Evolutionary conservation across 1,139 yeast genomes (phyloP).

Genomic region (Geotrichum reessii): DNA sequence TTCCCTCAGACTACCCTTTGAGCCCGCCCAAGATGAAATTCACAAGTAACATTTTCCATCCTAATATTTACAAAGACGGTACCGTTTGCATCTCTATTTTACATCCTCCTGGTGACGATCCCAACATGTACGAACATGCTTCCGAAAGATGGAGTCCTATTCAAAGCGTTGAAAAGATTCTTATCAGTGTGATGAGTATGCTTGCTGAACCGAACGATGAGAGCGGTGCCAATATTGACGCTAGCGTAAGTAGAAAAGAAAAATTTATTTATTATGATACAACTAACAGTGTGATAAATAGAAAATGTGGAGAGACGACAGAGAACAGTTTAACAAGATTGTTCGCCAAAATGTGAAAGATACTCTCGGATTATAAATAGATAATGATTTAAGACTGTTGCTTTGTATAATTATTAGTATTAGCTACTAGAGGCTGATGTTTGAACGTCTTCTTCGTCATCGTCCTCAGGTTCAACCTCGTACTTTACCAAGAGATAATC

Average conservation of each 20-base stretch:
- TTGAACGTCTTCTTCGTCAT: conserved; percentile 36
- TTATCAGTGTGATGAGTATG: conserved; percentile 90
- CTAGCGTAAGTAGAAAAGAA: conserved; percentile 44
- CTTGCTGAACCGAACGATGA: conserved; percentile 95
- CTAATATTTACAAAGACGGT: conserved; percentile 90
- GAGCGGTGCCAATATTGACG: conserved; percentile 95
- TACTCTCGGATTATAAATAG: conserved; percentile 54
- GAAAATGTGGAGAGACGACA: conserved; percentile 73
- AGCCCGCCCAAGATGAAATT: conserved; percentile 84
- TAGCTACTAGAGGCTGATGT: conserved; percentile 12
- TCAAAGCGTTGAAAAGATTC: conserved; percentile 91
- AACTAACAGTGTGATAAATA: neutral
- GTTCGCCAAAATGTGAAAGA: conserved; percentile 62
- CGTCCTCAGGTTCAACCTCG: conserved; percentile 59
- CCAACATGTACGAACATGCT: conserved; percentile 88
- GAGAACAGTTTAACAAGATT: conserved; percentile 56
- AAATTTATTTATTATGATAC: neutral
- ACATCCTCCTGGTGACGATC: conserved; percentile 96
- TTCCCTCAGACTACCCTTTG: conserved; percentile 85
- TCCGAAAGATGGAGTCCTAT: conserved; percentile 98
- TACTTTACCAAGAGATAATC: conserved; percentile 65
- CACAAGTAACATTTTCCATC: conserved; percentile 82
- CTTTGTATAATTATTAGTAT: neutral
- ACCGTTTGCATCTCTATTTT: conserved; percentile 91
- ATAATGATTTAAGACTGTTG: neutral